Conservation (phyloP, 2,329 filamentous ascomycete species). For the Aspergillus pseudotamarii region DNA sequence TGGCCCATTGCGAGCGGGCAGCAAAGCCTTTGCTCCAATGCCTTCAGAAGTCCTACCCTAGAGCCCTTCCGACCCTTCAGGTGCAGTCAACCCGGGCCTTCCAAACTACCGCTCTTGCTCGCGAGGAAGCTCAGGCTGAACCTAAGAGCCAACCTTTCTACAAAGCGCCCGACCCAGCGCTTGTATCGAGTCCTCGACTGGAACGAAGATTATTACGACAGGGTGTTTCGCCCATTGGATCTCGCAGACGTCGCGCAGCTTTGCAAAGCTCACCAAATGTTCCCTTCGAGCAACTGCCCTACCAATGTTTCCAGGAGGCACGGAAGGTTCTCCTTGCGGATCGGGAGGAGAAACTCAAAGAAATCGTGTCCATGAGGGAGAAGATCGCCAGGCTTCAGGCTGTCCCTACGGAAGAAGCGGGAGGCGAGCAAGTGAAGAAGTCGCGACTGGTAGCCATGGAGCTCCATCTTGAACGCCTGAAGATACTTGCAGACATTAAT, state of each 20-base stretch:
- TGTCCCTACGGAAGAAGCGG: constrained; percentile 59
- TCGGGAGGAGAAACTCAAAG: constrained; percentile 74
- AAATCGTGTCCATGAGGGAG: constrained; percentile 68
- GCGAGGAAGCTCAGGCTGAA: constrained; percentile 50
- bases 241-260: constrained; percentile 77
- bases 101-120: constrained; percentile 48
- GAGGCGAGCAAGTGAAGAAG: constrained; percentile 68
- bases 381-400: constrained; percentile 70
- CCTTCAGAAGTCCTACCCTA: constrained; percentile 40
- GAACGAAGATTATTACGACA: constrained; percentile 70
- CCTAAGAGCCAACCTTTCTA: constrained; percentile 43
- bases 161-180: constrained; percentile 62
- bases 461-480: constrained; percentile 72
- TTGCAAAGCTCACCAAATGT: constrained; percentile 67
- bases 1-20: constrained; percentile 48
- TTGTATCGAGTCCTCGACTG: constrained; percentile 64
- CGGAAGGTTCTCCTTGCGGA: constrained; percentile 79
- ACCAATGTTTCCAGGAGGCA: constrained; percentile 97
- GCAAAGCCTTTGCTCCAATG: constrained; percentile 48
- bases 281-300: constrained; percentile 91
- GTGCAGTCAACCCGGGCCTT: constrained; percentile 50
- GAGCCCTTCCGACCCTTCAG: constrained; percentile 36
- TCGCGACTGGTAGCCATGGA: constrained; percentile 70
- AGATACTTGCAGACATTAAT: constrained; percentile 91
- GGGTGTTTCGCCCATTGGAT: constrained; percentile 75